Evolutionary conservation across 176 grass and related monocot genomes (phyloP).

Genomic region (Aegilops bicornis): DNA sequence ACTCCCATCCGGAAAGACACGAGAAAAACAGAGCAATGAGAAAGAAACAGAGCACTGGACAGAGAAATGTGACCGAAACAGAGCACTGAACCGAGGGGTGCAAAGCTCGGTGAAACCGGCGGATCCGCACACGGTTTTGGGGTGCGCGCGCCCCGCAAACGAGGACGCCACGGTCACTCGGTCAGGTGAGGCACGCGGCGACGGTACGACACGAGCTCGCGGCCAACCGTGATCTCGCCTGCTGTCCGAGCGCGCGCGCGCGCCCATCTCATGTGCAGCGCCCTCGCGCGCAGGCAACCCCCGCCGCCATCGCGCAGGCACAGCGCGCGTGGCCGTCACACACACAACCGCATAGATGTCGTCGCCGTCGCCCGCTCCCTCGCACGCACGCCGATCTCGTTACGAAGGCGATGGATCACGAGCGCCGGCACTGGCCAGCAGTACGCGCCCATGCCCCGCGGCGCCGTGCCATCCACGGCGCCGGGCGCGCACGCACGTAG

Average conservation of each 20-base stretch:
- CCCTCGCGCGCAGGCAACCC: background rate
- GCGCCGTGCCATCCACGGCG: constrained; percentile 4
- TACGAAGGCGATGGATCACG: background rate
- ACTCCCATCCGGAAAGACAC: no score
- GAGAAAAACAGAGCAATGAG: no score
- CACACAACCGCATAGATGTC: background rate
- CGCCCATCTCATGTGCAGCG: no score
- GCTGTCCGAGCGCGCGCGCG: no score
- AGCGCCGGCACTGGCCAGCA: background rate
- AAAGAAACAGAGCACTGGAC: no score
- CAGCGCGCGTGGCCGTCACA: background rate
- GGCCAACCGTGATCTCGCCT: background rate
- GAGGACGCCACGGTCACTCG: background rate
- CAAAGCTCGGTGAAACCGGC: background rate
- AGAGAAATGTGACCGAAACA: no score
- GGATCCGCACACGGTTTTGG: background rate
- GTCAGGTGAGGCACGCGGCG: background rate
- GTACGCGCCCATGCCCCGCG: background rate
- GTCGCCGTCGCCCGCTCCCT: background rate
- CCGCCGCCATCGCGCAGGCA: background rate
- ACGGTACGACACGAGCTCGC: background rate
- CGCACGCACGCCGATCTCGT: background rate
- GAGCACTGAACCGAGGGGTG: no score
- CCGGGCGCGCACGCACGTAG: background rate
- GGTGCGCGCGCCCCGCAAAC: background rate